phyloP scores from a whole-genome alignment of 495 filamentous ascomycete genomes.

The Podospora pseudopauciseta region DNA sequence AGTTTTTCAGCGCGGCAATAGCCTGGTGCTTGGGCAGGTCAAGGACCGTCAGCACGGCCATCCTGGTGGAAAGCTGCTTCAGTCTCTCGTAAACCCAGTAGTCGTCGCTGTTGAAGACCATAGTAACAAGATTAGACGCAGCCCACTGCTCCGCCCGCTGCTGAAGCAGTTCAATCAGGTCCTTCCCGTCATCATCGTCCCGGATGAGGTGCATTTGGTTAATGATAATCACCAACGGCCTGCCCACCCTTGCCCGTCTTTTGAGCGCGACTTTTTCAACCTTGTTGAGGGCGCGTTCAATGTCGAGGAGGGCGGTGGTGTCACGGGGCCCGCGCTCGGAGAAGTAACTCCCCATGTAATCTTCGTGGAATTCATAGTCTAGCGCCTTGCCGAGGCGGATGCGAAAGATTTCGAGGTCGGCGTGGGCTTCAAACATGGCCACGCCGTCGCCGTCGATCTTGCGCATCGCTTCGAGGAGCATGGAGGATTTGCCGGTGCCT shows the following conservation, averaged over 20 bases:
- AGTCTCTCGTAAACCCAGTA: conserved; percentile 97
- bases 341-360: conserved; percentile 94
- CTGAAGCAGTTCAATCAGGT: conserved; percentile 90
- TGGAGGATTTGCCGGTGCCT: conserved; percentile 91
- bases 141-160: conserved; percentile 96
- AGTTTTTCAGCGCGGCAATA: conserved; percentile 67
- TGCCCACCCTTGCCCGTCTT: conserved; percentile 53
- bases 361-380: conserved; percentile 85
- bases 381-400: conserved; percentile 87
- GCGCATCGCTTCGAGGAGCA: conserved; percentile 91
- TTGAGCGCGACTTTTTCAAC: conserved; percentile 87
- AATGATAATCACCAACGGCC: conserved; percentile 81
- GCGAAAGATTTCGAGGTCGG: conserved; percentile 91
- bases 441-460: conserved; percentile 81
- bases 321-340: conserved; percentile 90
- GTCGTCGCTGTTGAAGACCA: conserved; percentile 90
- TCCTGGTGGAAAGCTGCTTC: conserved; percentile 83
- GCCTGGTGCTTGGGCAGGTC: conserved; percentile 79
- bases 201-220: conserved; percentile 86
- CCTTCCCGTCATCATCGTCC: conserved; percentile 85
- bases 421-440: conserved; percentile 93
- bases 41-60: conserved; percentile 80
- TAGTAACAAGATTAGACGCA: conserved; percentile 78
- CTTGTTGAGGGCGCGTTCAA: conserved; percentile 95
- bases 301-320: conserved; percentile 83